phyloP scores from a whole-genome alignment of 2,329 filamentous ascomycete genomes.

The Colletotrichum euphorbiae region DNA sequence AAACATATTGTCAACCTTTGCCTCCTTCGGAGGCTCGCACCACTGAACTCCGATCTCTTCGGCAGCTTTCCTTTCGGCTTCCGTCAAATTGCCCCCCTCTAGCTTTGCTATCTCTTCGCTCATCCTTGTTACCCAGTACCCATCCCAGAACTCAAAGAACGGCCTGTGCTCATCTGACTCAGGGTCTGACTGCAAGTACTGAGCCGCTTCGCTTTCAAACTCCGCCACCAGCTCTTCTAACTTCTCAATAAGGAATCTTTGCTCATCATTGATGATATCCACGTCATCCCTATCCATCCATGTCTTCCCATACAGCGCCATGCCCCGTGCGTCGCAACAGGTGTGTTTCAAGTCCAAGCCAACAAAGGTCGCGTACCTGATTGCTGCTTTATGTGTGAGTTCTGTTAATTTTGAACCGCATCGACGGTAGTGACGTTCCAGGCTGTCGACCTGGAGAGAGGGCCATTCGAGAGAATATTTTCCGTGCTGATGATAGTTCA shows the following conservation, averaged over 20 bases:
- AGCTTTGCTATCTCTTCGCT: background rate
- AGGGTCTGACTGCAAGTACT: background rate
- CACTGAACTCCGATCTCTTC: slow-evolving; percentile 5
- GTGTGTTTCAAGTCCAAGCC: background rate
- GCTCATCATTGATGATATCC: background rate
- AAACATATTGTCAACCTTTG: background rate
- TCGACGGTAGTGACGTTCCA: background rate
- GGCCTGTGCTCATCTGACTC: background rate
- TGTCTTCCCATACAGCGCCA: background rate
- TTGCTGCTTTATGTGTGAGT: background rate
- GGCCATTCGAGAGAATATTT: no score
- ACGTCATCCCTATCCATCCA: background rate
- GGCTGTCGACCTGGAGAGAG: no score
- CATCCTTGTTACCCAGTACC: background rate
- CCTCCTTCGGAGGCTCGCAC: background rate
- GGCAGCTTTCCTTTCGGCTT: background rate
- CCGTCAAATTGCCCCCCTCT: background rate
- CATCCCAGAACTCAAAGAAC: background rate
- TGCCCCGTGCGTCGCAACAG: background rate
- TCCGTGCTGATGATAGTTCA: no score
- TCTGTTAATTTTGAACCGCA: background rate
- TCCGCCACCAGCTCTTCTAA: background rate
- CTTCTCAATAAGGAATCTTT: background rate
- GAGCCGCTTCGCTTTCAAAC: background rate
- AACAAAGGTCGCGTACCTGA: background rate